These are phyloP conservation scores for Ogataea pignaliae DNA, from an alignment of 805 yeast genomes.

Conservation along the genomic window DNA sequence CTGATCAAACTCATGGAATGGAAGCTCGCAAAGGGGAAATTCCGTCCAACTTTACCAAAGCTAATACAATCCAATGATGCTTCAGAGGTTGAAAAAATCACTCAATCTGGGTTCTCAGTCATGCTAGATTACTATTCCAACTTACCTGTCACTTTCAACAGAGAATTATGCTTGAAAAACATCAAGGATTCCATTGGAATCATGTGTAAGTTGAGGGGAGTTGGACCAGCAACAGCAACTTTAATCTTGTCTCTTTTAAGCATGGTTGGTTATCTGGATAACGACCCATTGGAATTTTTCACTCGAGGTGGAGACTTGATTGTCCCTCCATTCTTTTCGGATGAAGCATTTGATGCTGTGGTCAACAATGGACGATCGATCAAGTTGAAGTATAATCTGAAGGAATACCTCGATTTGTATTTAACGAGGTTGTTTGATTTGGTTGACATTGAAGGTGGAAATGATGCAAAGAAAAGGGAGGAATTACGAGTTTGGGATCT, in stretches of 20 bases:
- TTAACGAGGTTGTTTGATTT: conserved; percentile 15
- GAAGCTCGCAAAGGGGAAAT: conserved; percentile 43
- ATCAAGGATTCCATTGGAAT: conserved; percentile 28
- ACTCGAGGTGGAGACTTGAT: conserved; percentile 4
- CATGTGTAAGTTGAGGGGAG: conserved; percentile 38
- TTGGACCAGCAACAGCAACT: conserved; percentile 50
- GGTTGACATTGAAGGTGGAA: too few relatives aligned
- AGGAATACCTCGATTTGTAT: conserved; percentile 38
- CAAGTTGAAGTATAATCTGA: conserved; percentile 37
- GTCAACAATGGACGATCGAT: conserved; percentile 20
- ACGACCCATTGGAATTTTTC: neutral
- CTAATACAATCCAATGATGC: conserved; percentile 35
- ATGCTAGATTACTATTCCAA: conserved; percentile 5
- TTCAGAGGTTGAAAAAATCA: conserved; percentile 25
- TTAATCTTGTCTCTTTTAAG: conserved; percentile 33
- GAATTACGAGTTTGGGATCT: too few relatives aligned
- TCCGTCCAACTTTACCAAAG: conserved; percentile 40
- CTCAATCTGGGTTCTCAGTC: conserved; percentile 28
- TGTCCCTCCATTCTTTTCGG: conserved; percentile 46
- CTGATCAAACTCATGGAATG: conserved; percentile 41
- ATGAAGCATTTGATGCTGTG: conserved; percentile 39
- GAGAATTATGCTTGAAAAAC: conserved; percentile 13
- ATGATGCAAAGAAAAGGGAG: too few relatives aligned
- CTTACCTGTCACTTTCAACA: neutral
- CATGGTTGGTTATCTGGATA: too few relatives aligned